Evolutionary conservation across 371 early-diverging fungal species (phyloP).

Genomic region (Mucor plumbeus): DNA sequence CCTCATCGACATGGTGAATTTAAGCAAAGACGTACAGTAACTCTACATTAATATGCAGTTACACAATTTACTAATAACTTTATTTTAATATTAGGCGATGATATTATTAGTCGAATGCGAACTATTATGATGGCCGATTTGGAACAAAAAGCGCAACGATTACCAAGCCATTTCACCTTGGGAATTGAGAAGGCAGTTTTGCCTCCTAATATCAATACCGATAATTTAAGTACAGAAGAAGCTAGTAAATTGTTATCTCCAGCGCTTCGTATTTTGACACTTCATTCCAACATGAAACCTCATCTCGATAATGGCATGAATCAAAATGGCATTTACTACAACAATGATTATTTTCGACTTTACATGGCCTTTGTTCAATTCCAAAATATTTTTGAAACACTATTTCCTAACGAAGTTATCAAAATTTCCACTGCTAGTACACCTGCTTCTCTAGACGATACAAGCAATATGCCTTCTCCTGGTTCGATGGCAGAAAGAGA

Average conservation of each 20-base stretch:
- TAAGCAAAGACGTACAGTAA: conserved; percentile 47
- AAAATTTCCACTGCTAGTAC: conserved; percentile 2
- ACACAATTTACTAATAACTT: not conserved
- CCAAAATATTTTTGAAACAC: conserved; percentile 35
- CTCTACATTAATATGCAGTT: not conserved
- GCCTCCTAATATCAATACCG: conserved; percentile 4
- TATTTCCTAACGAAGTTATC: conserved; percentile 47
- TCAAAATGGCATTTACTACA: conserved; percentile 58
- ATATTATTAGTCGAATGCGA: conserved; percentile 49
- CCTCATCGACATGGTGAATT: conserved; percentile 59
- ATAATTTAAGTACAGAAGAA: conserved; percentile 35
- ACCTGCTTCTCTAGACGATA: conserved; percentile 10
- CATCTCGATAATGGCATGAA: conserved; percentile 58
- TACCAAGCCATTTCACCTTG: conserved; percentile 35
- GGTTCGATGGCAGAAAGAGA: conserved; percentile 19
- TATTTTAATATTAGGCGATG: conserved; percentile 41
- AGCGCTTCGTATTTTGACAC: conserved; percentile 36
- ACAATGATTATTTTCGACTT: conserved; percentile 50
- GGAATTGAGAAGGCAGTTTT: conserved; percentile 38
- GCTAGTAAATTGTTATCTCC: conserved; percentile 36
- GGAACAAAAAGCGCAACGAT: conserved; percentile 44
- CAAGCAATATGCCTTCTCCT: conserved; percentile 14
- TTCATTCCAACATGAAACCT: conserved; percentile 52
- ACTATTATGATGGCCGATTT: conserved; percentile 44
- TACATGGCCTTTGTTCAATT: conserved; percentile 56